Conservation (phyloP, 164 flowering plant species). For the Brasenia schreberi region DNA sequence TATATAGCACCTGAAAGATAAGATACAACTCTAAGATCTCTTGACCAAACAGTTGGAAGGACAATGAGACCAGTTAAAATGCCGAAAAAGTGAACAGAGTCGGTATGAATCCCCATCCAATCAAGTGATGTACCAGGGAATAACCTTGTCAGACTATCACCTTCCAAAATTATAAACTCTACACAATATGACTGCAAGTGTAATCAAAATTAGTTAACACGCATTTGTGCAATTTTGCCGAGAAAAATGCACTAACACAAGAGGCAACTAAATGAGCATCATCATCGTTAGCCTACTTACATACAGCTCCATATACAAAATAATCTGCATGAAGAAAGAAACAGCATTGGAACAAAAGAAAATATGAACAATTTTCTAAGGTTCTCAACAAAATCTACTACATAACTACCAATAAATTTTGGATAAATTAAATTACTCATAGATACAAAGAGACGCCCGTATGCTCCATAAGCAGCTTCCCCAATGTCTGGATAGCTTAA, state of each 20-base stretch:
- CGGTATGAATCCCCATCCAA: conserved; percentile 44
- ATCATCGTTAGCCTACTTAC: conserved; percentile 36
- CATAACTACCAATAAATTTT: not conserved
- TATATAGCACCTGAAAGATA: conserved; percentile 62
- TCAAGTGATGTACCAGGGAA: conserved; percentile 63
- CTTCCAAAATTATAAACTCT: conserved; percentile 87
- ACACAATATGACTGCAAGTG: conserved; percentile 68
- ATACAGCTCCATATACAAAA: conserved; percentile 68
- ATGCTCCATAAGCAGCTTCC: conserved; percentile 1
- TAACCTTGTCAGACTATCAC: conserved; percentile 72
- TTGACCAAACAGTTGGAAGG: conserved; percentile 81
- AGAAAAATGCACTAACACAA: not conserved
- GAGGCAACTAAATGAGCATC: not conserved
- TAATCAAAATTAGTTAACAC: too few species aligned
- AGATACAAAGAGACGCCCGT: not conserved
- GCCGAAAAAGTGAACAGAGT: conserved; percentile 62
- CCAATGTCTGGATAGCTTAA: conserved; percentile 19
- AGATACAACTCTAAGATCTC: conserved; percentile 65
- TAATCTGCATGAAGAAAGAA: conserved; percentile 42
- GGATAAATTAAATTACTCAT: not conserved
- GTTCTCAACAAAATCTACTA: not conserved
- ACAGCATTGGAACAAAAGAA: conserved; percentile 9
- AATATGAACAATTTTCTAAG: not conserved
- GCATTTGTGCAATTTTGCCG: too few species aligned
- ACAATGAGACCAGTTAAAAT: conserved; percentile 53